phyloP scores from a whole-genome alignment of 306 rosid species.

The Datisca glomerata region DNA sequence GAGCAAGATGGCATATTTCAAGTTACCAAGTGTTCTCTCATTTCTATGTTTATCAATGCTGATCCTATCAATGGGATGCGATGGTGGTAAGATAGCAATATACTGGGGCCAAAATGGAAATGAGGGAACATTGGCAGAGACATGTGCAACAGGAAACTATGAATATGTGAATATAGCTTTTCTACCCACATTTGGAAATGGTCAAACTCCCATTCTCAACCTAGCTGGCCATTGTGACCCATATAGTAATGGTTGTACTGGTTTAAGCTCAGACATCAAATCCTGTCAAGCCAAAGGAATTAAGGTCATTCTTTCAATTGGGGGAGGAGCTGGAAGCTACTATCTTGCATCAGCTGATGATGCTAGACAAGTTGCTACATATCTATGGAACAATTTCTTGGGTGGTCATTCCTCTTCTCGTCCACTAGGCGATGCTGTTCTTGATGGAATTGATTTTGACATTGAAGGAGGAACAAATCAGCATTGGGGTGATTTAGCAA shows the following conservation, averaged over 20 bases:
- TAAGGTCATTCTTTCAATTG: slow-evolving; percentile 6
- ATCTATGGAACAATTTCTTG: slow-evolving; percentile 14
- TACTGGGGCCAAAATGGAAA: too few species aligned
- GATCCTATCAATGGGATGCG: too few species aligned
- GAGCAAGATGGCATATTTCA: too few species aligned
- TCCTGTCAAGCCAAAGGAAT: slow-evolving; percentile 14
- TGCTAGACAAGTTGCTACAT: slow-evolving; percentile 6
- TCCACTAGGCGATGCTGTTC: slow-evolving; percentile 2
- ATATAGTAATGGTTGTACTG: not conserved
- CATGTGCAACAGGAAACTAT: too few species aligned
- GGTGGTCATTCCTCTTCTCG: slow-evolving; percentile 10
- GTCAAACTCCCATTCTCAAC: too few species aligned
- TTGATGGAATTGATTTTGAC: slow-evolving; percentile 13
- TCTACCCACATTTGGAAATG: too few species aligned
- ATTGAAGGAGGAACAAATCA: slow-evolving; percentile 6
- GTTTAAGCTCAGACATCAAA: slow-evolving; percentile 3
- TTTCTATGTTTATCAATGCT: too few species aligned
- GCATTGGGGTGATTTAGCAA: slow-evolving; percentile 2
- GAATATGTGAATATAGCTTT: too few species aligned
- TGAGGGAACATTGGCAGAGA: too few species aligned
- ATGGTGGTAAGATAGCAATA: too few species aligned
- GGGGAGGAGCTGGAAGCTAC: slow-evolving; percentile 6
- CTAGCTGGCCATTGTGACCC: not conserved
- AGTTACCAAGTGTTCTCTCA: too few species aligned
- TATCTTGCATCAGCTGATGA: slow-evolving; percentile 6